These are phyloP conservation scores for Voacanga thouarsii DNA, from an alignment of 257 asterid species.

Conservation along the genomic window DNA sequence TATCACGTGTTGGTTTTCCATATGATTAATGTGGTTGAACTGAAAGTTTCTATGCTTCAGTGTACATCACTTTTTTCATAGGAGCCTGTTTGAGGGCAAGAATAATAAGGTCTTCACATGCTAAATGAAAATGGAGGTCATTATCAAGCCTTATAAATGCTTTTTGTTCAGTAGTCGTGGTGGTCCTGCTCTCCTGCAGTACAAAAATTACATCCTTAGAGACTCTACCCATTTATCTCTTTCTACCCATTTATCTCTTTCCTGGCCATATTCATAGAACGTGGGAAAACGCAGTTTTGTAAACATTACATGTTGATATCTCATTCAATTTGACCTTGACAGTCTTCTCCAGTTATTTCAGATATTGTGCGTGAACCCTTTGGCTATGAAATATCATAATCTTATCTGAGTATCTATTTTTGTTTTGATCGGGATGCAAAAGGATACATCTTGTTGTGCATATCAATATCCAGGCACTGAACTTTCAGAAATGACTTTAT, in stretches of 20 bases:
- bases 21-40: neutral
- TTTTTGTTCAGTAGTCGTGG: conserved; percentile 14
- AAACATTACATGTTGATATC: neutral
- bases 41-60: conserved; percentile 1
- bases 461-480: neutral
- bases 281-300: neutral
- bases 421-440: neutral
- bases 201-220: neutral
- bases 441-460: neutral
- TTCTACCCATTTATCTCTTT: neutral
- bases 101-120: conserved; percentile 40
- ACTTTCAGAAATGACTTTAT: neutral
- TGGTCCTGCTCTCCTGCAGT: conserved; percentile 20
- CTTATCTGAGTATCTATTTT: neutral
- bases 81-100: conserved; percentile 20
- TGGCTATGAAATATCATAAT: neutral
- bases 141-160: conserved; percentile 16
- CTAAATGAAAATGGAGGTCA: conserved; percentile 14
- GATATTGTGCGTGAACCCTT: neutral
- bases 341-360: conserved; percentile 6
- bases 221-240: neutral
- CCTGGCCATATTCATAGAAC: neutral
- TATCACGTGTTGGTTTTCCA: neutral
- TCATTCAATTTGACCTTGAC: conserved; percentile 9
- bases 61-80: conserved; percentile 2